Base-by-base conservation (phyloP, 768 basidiomycete genomes). In the Hypholoma sublateritium region DNA sequence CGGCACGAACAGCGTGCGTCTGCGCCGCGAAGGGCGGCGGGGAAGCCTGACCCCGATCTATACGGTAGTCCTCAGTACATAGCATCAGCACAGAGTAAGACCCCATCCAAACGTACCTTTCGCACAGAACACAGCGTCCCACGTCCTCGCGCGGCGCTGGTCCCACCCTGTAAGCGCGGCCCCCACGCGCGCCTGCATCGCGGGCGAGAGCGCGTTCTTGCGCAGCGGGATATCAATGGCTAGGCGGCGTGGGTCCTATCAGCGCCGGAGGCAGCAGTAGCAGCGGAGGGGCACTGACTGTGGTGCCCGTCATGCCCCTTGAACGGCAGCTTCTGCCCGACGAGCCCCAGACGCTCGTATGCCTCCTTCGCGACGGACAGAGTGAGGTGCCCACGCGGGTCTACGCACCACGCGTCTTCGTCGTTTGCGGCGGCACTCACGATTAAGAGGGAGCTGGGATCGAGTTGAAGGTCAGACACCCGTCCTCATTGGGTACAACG, bases 361-460 rank as follows among this genome's bases (percentile, higher is more conserved):
- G 82, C 81, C 16, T 73, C 72, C 66, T 84, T 85, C 42, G 75
- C 74, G 5, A 85, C 74, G 22, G 74, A 81, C 17, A 89, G 66
- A 0, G 84, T 84, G 57, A 91, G 68, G 43, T 84, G 61, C 3
- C 85, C 84, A 16, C 85, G 80, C 2, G 78, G 74, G 62, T 90
- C 88, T 54, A 89, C 74, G 63, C 86, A 88, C 89, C 90, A 91
- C 2, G 76, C 77, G 58, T 89, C 87, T 28, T 84, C 80, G 5
- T 64, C 65, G 32, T 68, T 58, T 34, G 66, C 63, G 22, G 69
- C 61, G 3, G 65, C 56, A 56, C 74, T 75, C 16, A 81, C 56
- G 37, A 76, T 70, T 28, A 76, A 69, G 41, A 81, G 61, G 4
- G 65, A 61, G 25, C 81, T 83, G 48, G 17, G 39, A 24, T 43